These are phyloP conservation scores for Talaromyces stipitatus DNA, from an alignment of 495 filamentous ascomycete species.

Conservation along the genomic window DNA sequence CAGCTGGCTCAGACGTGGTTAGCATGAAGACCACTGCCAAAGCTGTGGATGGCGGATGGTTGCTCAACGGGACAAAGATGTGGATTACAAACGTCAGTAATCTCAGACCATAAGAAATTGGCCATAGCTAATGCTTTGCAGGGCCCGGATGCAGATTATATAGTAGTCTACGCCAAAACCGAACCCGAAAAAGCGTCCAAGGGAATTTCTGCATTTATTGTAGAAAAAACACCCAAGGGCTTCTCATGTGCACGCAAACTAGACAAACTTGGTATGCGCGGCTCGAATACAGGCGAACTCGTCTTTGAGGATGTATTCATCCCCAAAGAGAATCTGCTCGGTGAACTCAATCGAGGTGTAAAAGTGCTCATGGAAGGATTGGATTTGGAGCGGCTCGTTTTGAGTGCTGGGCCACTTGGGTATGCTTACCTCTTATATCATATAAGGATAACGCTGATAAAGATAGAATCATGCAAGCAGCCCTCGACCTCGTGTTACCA, in stretches of 20 bases:
- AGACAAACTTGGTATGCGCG: conserved; percentile 97
- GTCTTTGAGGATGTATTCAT: conserved; percentile 92
- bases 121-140: conserved; percentile 13
- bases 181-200: conserved; percentile 71
- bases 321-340: conserved; percentile 72
- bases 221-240: conserved; percentile 63
- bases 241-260: conserved; percentile 88
- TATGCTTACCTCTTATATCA: conserved; percentile 16
- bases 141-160: conserved; percentile 84
- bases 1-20: conserved; percentile 87
- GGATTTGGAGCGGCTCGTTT: conserved; percentile 87
- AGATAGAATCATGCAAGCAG: conserved; percentile 81
- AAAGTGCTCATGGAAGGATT: conserved; percentile 93
- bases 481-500: conserved; percentile 78
- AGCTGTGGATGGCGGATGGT: conserved; percentile 73
- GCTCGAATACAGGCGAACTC: conserved; percentile 92
- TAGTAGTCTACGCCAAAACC: conserved; percentile 96
- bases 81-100: conserved; percentile 87
- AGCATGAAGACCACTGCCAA: conserved; percentile 86
- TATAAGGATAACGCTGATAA: conserved; percentile 9
- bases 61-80: conserved; percentile 93
- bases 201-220: conserved; percentile 92
- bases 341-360: conserved; percentile 72
- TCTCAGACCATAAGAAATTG: not conserved
- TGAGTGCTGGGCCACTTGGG: conserved; percentile 85